A percentile compares a stretch with the other conserved stretches of the same genome.
phyloP scores from a whole-genome alignment of 306 rosid genomes.

The Ziziphus jujuba region DNA sequence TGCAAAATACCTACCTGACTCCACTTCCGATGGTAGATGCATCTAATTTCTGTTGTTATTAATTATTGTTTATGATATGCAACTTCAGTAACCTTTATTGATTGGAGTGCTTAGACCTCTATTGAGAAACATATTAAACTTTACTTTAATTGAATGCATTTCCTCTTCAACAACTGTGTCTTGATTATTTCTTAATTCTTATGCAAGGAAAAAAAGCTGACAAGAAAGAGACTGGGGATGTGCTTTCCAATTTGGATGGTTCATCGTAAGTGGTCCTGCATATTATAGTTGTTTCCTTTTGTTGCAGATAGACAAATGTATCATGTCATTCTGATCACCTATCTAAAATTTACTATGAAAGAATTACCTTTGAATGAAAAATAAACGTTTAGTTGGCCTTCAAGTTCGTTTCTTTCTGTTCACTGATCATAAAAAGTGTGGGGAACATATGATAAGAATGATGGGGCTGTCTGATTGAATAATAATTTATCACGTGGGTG shows the following conservation, averaged over 20 bases:
- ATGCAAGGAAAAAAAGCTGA: constrained; percentile 82
- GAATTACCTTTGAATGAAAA: background rate
- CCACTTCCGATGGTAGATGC: constrained; percentile 80
- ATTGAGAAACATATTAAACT: constrained; percentile 8
- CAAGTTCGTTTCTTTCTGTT: background rate
- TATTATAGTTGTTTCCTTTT: constrained; percentile 15
- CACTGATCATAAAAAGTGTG: constrained; percentile 2
- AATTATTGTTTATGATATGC: constrained; percentile 9
- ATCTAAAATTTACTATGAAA: constrained; percentile 6
- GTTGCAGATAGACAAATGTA: constrained; percentile 13
- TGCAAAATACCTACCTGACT: constrained; percentile 89
- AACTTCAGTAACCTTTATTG: background rate
- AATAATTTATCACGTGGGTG: constrained; percentile 5
- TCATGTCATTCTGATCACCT: constrained; percentile 3
- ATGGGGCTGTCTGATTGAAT: background rate
- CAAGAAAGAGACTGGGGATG: constrained; percentile 86
- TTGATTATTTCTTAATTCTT: constrained; percentile 33
- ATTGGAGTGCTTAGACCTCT: background rate
- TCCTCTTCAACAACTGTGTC: constrained; percentile 20
- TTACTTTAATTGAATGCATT: background rate
- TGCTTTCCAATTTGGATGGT: constrained; percentile 76
- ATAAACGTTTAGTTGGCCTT: background rate
- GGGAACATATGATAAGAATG: background rate
- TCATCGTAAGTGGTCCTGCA: constrained; percentile 77
- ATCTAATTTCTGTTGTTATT: constrained; percentile 23